These are phyloP conservation scores for Rhizopus microsporus DNA, from an alignment of 371 early-diverging fungal species.

Conservation along the genomic window DNA sequence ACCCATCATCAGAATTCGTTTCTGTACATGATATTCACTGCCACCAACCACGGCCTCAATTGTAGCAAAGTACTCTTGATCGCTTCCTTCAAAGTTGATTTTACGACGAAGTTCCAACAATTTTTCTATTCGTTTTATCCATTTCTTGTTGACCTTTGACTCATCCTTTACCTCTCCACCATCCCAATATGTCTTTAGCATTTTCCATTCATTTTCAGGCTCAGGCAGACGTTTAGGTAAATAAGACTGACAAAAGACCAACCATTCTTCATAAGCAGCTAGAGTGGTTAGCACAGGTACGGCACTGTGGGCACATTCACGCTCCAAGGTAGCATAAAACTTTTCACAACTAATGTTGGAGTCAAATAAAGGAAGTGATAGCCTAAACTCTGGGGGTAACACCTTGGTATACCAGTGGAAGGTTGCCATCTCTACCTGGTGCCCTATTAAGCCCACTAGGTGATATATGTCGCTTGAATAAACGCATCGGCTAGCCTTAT, in stretches of 20 bases:
- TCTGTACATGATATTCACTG: conserved; percentile 2
- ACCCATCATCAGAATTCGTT: conserved; percentile 4
- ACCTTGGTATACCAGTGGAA: conserved; percentile 39
- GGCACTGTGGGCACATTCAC: conserved; percentile 19
- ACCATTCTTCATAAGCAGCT: conserved; percentile 31
- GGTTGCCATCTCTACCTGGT: conserved; percentile 42
- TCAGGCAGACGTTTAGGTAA: conserved; percentile 8
- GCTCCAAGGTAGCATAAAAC: conserved; percentile 17
- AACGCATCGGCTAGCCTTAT: conserved; percentile 16
- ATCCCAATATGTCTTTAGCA: conserved; percentile 10
- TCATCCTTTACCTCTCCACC: conserved; percentile 3
- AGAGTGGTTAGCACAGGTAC: conserved; percentile 38
- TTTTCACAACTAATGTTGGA: conserved; percentile 13
- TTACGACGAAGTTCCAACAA: conserved; percentile 16
- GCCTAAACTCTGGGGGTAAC: conserved; percentile 27
- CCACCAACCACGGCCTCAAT: conserved; percentile 8
- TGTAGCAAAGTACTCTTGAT: conserved; percentile 25
- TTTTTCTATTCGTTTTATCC: conserved; percentile 26
- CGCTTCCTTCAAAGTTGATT: conserved; percentile 28
- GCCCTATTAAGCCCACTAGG: conserved; percentile 30
- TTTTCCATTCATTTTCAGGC: conserved; percentile 20
- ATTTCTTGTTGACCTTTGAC: conserved; percentile 13
- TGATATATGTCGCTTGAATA: conserved; percentile 22
- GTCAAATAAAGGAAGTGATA: conserved; percentile 40
- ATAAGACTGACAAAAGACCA: conserved; percentile 19